Conservation (phyloP, 2,329 filamentous ascomycete species). For the Corinectria fuckeliana region DNA sequence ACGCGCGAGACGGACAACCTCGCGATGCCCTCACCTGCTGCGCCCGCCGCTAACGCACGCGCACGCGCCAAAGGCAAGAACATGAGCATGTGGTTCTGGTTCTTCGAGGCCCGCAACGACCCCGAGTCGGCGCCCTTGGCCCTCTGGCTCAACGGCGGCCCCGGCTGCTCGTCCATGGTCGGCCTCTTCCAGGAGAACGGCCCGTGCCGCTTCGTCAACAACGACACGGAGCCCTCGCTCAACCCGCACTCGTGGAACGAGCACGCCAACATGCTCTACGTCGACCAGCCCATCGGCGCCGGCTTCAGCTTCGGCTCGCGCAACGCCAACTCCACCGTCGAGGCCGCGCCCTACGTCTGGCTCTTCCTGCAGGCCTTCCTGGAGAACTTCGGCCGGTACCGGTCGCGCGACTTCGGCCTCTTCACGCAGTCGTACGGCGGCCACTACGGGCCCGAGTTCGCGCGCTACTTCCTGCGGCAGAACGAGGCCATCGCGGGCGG, state of each 20-base stretch:
- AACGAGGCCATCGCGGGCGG: slow-evolving; percentile 58
- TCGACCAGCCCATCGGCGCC: slow-evolving; percentile 63
- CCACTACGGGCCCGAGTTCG: slow-evolving; percentile 64
- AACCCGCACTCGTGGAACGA: slow-evolving; percentile 71
- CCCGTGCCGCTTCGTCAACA: slow-evolving; percentile 70
- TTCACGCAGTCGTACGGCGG: slow-evolving; percentile 64
- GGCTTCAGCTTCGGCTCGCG: slow-evolving; percentile 41
- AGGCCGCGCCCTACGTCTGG: slow-evolving; percentile 53
- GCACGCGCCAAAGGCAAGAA: slow-evolving; percentile 30
- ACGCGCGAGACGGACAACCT: too few relatives aligned
- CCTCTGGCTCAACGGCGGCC: slow-evolving; percentile 59
- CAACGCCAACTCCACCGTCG: slow-evolving; percentile 36
- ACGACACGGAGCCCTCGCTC: slow-evolving; percentile 41
- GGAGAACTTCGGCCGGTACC: slow-evolving; percentile 67
- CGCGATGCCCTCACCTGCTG: neutral
- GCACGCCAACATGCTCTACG: slow-evolving; percentile 71
- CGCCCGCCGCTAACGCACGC: neutral
- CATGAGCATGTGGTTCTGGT: slow-evolving; percentile 53
- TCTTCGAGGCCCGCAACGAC: slow-evolving; percentile 53
- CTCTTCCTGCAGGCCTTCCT: slow-evolving; percentile 67
- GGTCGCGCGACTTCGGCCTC: slow-evolving; percentile 62
- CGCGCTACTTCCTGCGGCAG: slow-evolving; percentile 61
- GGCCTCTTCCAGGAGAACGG: slow-evolving; percentile 73
- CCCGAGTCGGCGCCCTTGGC: slow-evolving; percentile 52
- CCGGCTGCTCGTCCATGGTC: slow-evolving; percentile 43